Evolutionary conservation across 345 rosid genomes (phyloP), one percentile per base, ranked within the genome.

Genomic region (Dipteronia sinensis): DNA sequence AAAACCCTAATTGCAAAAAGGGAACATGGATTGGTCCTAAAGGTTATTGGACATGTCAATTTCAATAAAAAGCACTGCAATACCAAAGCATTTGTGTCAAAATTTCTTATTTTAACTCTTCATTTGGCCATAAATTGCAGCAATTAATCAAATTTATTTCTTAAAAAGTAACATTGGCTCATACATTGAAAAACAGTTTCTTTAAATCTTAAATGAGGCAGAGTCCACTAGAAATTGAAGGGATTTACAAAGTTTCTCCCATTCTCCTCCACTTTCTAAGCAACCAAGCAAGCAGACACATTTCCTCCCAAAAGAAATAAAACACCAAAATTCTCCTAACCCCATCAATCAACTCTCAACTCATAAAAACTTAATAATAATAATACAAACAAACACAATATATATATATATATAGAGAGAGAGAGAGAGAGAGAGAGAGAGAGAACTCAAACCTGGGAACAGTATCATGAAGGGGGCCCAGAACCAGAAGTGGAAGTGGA

Each of bases 221-320:
- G 25, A 25, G 20, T 22, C 64, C 46, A 42, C 20, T 3, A 31
- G 31, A 62, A 8, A 6, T 19, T 2, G 38, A 63, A 72, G 20
- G 27, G 9, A 3, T 47, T 16, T 27, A 12, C 27, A 2, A n/a
- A 9, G 13, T 59, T 29, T 58, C 67, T 44, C 2, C 17, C 75
- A 70, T 47, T 64, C 42, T 53, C 49, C 80, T 49, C 56, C 0
- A 78, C 49, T 71, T 64, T 78, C 76, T 53, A 65, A 49, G 53
- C 71, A 51, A 64, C 46, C 65, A 63, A 71, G 5, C 65, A 63
- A 71, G 5, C 71, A 71, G 13, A 62, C 1, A 17, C 4, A 51
- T 31, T 19, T 44, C n/a, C 31, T 23, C 12, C 42, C 31, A 2
- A 19, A 10, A 47, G 19, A 23, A 34, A 55, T n/a, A 15, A 51